Percentiles rank a stretch among this genome's conserved stretches.
These are phyloP conservation scores for Aspergillus ibericus DNA, from an alignment of 2,329 filamentous ascomycete genomes.

Conservation along the genomic window DNA sequence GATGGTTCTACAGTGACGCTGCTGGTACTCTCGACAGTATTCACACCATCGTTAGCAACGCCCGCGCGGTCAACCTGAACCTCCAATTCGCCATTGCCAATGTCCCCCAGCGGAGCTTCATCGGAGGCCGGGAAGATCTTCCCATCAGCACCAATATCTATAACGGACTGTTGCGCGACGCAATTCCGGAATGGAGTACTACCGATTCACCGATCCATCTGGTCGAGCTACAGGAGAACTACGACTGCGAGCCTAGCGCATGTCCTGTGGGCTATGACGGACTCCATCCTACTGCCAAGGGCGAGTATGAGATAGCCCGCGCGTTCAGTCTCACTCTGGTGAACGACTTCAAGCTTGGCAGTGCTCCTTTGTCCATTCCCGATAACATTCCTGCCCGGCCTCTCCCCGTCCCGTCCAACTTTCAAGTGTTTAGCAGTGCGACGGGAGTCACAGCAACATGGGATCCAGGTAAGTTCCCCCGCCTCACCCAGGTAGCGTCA, in stretches of 20 bases:
- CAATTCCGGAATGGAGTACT: background rate
- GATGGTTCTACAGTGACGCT: conserved; percentile 1
- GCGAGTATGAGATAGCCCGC: conserved; percentile 3
- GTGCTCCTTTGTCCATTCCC: background rate
- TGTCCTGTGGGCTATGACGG: conserved; percentile 8
- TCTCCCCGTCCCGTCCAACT: background rate
- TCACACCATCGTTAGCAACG: background rate
- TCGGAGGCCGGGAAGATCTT: conserved; percentile 2
- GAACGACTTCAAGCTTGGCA: background rate
- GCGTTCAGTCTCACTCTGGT: background rate
- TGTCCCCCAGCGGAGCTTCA: conserved; percentile 3
- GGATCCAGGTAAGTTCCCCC: no score
- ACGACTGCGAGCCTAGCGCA: background rate
- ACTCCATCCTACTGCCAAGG: background rate
- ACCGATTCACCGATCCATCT: background rate
- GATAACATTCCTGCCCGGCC: background rate
- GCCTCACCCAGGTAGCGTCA: no score
- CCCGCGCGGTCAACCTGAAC: background rate
- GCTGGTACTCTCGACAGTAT: background rate
- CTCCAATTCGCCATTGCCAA: conserved; percentile 5
- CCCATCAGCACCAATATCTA: conserved; percentile 4
- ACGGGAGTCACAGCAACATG: no score
- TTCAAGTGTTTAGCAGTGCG: background rate
- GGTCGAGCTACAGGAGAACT: conserved; percentile 1
- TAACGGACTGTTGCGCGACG: background rate